Evolutionary conservation across 768 basidiomycete species (phyloP), one percentile per base, ranked within the genome.

Genomic region (Tricholoma hemisulphureum): DNA sequence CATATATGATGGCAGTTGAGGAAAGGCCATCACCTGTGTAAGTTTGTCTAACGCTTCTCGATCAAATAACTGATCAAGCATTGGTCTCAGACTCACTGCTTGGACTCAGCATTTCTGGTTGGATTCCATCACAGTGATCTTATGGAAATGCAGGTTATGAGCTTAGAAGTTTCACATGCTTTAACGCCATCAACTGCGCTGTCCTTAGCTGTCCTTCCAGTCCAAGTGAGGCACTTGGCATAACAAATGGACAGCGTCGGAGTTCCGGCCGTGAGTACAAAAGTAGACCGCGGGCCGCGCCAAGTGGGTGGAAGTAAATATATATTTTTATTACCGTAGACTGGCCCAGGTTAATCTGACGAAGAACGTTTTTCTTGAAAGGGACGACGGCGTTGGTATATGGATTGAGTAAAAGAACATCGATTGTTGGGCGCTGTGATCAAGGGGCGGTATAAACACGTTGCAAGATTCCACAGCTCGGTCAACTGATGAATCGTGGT

Each of bases 1-100:
- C 51, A 67, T 63, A 39, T 65, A 69, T 39, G 67, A 66, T 16
- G 70, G 62, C 21, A 71, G 58, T 53, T 66, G 67, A 50, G 69
- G 61, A 56, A 71, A 69, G 14, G 69, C 61, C 70, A 71, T 69
- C 18, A 1, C 8, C 1, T 13, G 43, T 13, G 11, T 23, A 14
- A 24, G 11, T 45, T 45, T 45, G 23, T 14, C 43, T 45, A 16
- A 1, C 9, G 8, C 21, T 14, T 45, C 23, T 24, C 23, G 9
- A 45, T 24, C 23, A 45, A 45, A 23, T n/a, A 43, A 39, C n/a
- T 37, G n/a, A n/a, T n/a, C n/a, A n/a, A n/a, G n/a, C n/a, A n/a
- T n/a, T n/a, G n/a, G n/a, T n/a, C n/a, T n/a, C n/a, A n/a, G n/a
- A n/a, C n/a, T n/a, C n/a, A n/a, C n/a, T n/a, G n/a, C n/a, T n/a